phyloP scores from a whole-genome alignment of 2,329 filamentous ascomycete genomes.

The Botrytis deweyae region DNA sequence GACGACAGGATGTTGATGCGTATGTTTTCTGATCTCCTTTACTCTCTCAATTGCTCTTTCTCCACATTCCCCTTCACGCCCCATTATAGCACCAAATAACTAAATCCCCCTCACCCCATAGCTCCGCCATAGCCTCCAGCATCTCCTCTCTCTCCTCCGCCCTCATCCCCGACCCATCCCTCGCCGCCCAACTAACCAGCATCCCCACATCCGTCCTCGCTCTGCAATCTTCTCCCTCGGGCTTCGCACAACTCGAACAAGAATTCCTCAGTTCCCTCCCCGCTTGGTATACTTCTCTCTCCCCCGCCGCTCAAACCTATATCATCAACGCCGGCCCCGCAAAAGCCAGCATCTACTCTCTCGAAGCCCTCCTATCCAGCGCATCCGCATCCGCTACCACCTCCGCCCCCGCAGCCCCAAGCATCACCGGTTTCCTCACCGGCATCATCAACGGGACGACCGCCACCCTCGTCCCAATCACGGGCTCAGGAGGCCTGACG shows the following conservation, averaged over 20 bases:
- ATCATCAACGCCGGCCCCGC: not conserved
- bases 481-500: not conserved
- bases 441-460: not conserved
- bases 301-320: constrained; percentile 6
- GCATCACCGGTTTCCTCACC: not conserved
- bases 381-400: not conserved
- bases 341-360: not conserved
- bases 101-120: not conserved
- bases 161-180: not conserved
- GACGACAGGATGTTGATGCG: constrained; percentile 1
- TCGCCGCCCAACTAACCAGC: constrained; percentile 12
- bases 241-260: not conserved
- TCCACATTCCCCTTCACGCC: too few species aligned
- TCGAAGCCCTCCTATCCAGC: not conserved
- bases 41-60: not conserved
- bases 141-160: constrained; percentile 2
- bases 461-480: not conserved
- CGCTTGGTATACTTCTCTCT: constrained; percentile 10
- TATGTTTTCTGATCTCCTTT: not conserved
- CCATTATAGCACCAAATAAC: not conserved
- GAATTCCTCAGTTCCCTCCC: constrained; percentile 8
- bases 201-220: constrained; percentile 16
- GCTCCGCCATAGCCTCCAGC: constrained; percentile 3
- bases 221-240: constrained; percentile 7
- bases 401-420: not conserved